These are phyloP conservation scores for Vitis cinerea DNA, from an alignment of 164 flowering plant genomes.

Conservation along the genomic window DNA sequence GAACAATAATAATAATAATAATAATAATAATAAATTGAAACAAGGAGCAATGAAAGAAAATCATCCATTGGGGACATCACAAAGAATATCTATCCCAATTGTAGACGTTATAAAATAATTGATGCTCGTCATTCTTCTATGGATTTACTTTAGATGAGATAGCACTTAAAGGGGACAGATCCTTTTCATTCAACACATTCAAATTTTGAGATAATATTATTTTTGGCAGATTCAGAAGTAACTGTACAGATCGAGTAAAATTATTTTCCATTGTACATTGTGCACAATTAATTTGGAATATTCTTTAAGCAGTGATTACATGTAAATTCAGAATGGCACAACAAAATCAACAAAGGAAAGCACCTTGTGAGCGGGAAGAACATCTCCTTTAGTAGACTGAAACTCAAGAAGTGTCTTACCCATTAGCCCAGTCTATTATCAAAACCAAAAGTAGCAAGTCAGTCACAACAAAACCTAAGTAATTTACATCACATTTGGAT, in stretches of 20 bases:
- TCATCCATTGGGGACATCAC: not conserved
- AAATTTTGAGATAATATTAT: too few species aligned
- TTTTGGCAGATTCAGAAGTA: too few species aligned
- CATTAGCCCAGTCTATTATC: constrained; percentile 79
- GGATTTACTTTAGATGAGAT: too few species aligned
- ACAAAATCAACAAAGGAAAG: not conserved
- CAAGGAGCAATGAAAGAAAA: not conserved
- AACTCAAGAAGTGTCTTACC: constrained; percentile 92
- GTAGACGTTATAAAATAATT: not conserved
- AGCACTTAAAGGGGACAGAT: too few species aligned
- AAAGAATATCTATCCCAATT: not conserved
- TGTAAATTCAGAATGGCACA: too few species aligned
- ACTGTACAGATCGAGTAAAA: too few species aligned
- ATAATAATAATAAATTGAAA: not conserved
- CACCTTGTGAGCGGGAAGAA: constrained; percentile 98
- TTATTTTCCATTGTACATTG: too few species aligned
- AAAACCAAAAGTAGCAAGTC: constrained; percentile 10
- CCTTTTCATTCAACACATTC: too few species aligned
- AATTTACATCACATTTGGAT: too few species aligned
- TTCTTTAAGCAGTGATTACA: too few species aligned
- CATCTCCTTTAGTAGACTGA: constrained; percentile 95
- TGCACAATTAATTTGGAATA: too few species aligned
- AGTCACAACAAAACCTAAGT: not conserved
- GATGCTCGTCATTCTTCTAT: too few species aligned
- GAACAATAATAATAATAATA: not conserved